Evolutionary conservation across 441 rosid genomes (phyloP), one percentile per base, ranked within the genome.

Genomic region (Euphorbia corollata): DNA sequence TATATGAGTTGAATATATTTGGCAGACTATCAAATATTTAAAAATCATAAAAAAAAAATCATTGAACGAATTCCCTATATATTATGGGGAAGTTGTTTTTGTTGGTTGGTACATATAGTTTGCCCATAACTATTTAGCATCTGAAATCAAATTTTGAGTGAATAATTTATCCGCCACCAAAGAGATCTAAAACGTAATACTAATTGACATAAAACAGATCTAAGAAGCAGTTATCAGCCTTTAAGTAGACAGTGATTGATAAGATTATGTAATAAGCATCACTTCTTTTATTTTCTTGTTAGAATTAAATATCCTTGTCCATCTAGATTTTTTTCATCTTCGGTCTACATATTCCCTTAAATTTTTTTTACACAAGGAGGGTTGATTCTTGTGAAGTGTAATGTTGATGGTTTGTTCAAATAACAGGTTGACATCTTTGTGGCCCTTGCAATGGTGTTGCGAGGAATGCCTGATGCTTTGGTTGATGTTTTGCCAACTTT

Each of bases 361-460:
- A 8, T 53, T 8, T 2, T 59, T 6, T 61, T 18, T 41, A 8
- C n/a, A 34, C 59, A 27, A 30, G 12, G 9, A 50, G 2, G 5
- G 19, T 47, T 48, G 15, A 23, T 23, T 50, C 11, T 11, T 10
- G 34, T 0, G 36, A n/a, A 23, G 36, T 12, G 62, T 8, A 22
- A 5, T 43, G 15, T 13, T 69, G 41, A 70, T 63, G 45, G 60
- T 27, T 71, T 64, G 13, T 68, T 71, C 61, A 71, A 69, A 75
- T 76, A 68, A 27, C 84, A 94, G 99, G 97, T 87, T 65, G 99
- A 89, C 8, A 86, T 94, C 64, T 94, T 94, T 83, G 85, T 87
- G 74, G 89, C 73, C 63, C 74, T 88, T 65, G 98, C 97, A 23
- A 84, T 91, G 86, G 94, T 88, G 20, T 72, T 94, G 78, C 79